Conservation (phyloP, 2,329 filamentous ascomycete genomes). For the Hysterium pulicare region DNA sequence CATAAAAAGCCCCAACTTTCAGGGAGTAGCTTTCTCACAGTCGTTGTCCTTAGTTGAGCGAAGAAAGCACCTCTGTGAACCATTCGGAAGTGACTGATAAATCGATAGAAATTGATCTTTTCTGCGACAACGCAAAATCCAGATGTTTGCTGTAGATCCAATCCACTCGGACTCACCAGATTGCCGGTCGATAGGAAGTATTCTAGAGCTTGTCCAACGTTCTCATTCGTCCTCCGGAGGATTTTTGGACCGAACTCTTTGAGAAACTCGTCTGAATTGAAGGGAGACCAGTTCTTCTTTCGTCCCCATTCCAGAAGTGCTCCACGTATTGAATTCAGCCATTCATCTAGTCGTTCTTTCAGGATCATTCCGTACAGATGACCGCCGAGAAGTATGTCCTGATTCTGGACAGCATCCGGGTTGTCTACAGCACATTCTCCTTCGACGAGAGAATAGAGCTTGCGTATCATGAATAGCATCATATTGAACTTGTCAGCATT, state of each 20-base stretch:
- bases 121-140: conserved; percentile 96
- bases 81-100: conserved; percentile 99
- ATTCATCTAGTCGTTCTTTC: conserved; percentile 91
- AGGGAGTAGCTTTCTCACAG: conserved; percentile 88
- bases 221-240: conserved; percentile 79
- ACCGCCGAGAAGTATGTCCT: conserved; percentile 89
- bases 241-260: conserved; percentile 77
- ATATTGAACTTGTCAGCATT: conserved; percentile 91
- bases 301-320: conserved; percentile 55
- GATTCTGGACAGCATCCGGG: conserved; percentile 92
- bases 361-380: conserved; percentile 94
- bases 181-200: conserved; percentile 98
- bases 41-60: conserved; percentile 93
- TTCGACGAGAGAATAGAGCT: conserved; percentile 88
- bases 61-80: conserved; percentile 99
- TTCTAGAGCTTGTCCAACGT: conserved; percentile 80
- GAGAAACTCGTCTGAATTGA: conserved; percentile 70
- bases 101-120: conserved; percentile 98
- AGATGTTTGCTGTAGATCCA: conserved; percentile 91
- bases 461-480: conserved; percentile 92
- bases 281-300: conserved; percentile 53
- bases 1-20: conserved; percentile 99
- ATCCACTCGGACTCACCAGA: conserved; percentile 80
- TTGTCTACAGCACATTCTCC: conserved; percentile 94
- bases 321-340: conserved; percentile 64